phyloP scores from a whole-genome alignment of 2,329 filamentous ascomycete genomes.

The Microdochium bolleyi region DNA sequence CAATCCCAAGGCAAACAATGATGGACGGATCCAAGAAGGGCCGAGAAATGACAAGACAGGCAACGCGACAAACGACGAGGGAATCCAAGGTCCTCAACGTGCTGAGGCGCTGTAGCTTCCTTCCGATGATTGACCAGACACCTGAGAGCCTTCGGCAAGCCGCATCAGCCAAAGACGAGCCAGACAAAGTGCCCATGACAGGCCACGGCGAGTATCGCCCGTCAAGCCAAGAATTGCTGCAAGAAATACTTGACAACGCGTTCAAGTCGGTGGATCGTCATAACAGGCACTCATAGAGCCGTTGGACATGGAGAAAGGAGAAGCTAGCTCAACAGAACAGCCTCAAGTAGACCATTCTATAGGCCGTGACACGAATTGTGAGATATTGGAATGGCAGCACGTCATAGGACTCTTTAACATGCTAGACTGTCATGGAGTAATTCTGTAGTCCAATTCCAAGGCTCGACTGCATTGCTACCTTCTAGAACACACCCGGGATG shows the following conservation, averaged over 20 bases:
- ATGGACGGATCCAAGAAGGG: background rate
- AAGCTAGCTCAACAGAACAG: background rate
- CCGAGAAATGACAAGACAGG: background rate
- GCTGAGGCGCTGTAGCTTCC: conserved; percentile 17
- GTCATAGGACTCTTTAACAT: too few species aligned
- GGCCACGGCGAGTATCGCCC: background rate
- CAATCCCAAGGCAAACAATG: background rate
- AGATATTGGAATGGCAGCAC: too few species aligned
- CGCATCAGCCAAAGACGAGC: background rate
- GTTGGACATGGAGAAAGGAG: background rate
- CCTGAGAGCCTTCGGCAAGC: conserved; percentile 9
- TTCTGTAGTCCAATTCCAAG: too few species aligned
- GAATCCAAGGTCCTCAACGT: conserved; percentile 7
- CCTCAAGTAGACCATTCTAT: too few species aligned
- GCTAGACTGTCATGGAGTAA: too few species aligned
- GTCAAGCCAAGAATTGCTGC: background rate
- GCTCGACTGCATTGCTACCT: background rate
- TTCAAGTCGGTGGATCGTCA: background rate
- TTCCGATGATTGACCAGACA: conserved; percentile 13
- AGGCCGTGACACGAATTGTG: too few species aligned
- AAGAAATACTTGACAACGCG: background rate
- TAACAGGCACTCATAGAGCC: background rate
- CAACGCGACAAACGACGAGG: background rate
- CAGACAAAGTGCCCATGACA: background rate
- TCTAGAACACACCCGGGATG: conserved; percentile 33